phyloP scores from a whole-genome alignment of 768 basidiomycete species.

The Boletus barrowsii region DNA sequence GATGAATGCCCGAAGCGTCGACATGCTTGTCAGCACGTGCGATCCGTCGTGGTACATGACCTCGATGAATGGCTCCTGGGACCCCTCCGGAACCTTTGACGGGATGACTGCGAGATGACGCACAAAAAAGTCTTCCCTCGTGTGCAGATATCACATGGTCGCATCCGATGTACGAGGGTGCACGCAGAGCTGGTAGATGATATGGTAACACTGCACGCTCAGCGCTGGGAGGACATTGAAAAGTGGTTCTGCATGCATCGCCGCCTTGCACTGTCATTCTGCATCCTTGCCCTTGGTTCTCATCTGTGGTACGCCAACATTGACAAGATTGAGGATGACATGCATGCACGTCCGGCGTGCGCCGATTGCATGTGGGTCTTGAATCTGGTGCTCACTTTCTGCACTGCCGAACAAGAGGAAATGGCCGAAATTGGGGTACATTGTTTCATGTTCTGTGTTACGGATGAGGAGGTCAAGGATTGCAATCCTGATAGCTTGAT shows the following conservation, averaged over 20 bases:
- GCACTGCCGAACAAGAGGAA: slow-evolving; percentile 76
- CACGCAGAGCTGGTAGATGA: slow-evolving; percentile 86
- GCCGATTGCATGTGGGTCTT: slow-evolving; percentile 53
- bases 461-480: slow-evolving; percentile 80
- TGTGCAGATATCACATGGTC: slow-evolving; percentile 55
- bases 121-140: slow-evolving; percentile 71
- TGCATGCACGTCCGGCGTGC: slow-evolving; percentile 73
- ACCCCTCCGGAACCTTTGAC: slow-evolving; percentile 51
- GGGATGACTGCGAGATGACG: slow-evolving; percentile 78
- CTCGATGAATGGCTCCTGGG: slow-evolving; percentile 49
- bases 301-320: slow-evolving; percentile 62
- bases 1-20: slow-evolving; percentile 71
- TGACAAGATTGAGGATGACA: slow-evolving; percentile 74
- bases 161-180: slow-evolving; percentile 80
- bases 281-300: slow-evolving; percentile 43
- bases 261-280: slow-evolving; percentile 28
- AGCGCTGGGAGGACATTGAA: slow-evolving; percentile 67
- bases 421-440: slow-evolving; percentile 84
- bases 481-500: slow-evolving; percentile 70
- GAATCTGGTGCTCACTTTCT: slow-evolving; percentile 38
- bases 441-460: slow-evolving; percentile 58
- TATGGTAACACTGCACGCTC: slow-evolving; percentile 81
- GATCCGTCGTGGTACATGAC: slow-evolving; percentile 71
- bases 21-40: slow-evolving; percentile 62
- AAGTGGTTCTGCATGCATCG: slow-evolving; percentile 43